Percentiles rank a stretch among this genome's conserved stretches.
Evolutionary conservation across 2,329 filamentous ascomycete genomes (phyloP).

Genomic region (Huntiella decipiens): DNA sequence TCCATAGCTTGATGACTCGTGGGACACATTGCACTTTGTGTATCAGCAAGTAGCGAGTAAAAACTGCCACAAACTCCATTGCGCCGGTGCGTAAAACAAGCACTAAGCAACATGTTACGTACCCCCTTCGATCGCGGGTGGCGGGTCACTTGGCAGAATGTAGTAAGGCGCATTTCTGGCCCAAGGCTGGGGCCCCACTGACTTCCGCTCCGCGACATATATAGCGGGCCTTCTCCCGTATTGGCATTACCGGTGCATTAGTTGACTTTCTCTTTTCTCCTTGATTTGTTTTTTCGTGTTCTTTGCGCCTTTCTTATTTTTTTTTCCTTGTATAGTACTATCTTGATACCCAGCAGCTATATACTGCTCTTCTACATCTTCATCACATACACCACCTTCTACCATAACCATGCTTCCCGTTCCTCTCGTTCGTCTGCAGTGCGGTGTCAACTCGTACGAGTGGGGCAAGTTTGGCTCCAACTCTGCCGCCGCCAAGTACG

Average conservation of each 20-base stretch:
- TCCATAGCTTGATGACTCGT: no score
- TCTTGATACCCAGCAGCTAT: no score
- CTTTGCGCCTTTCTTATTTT: background rate
- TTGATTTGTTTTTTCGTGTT: background rate
- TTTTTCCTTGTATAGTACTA: no score
- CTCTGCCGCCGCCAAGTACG: slow-evolving; percentile 78
- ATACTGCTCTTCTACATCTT: background rate
- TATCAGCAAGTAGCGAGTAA: no score
- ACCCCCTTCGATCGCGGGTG: no score
- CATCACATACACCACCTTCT: background rate
- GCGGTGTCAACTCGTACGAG: slow-evolving; percentile 95
- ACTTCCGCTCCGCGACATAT: background rate
- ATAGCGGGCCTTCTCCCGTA: background rate
- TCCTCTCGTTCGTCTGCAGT: slow-evolving; percentile 68
- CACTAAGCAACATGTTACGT: no score
- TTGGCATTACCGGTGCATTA: background rate
- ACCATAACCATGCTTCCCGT: slow-evolving; percentile 37
- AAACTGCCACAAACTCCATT: no score
- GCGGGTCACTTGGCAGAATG: no score
- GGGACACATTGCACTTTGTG: no score
- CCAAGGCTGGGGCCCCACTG: no score
- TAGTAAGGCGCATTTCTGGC: no score
- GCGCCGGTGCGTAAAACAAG: no score
- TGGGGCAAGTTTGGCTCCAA: slow-evolving; percentile 87
- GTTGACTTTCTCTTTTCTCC: background rate